Evolutionary conservation across 129 eudicot genomes (phyloP), one percentile per base, ranked within the genome.

Genomic region (Sambucus nigra): DNA sequence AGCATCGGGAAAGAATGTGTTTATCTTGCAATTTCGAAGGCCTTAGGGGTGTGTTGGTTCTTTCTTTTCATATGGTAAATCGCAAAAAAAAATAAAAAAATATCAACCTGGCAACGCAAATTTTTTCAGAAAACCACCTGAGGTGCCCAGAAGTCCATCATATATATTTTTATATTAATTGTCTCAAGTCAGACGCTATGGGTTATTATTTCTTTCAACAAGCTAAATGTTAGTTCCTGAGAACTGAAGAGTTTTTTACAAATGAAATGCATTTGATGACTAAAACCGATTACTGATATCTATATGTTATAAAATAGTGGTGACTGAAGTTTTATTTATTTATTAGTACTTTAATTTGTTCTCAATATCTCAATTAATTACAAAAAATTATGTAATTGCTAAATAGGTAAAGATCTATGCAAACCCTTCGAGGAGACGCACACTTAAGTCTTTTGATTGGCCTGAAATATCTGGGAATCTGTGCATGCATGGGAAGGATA

Each of bases 1-100:
- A 73, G 78, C 69, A 73, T 73, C 13, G 78, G 78, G 33, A 73
- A 73, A 61, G 78, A 73, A 53, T 47, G 65, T 61, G 78, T 73
- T 25, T 73, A 73, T 49, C 67, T 67, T 60, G 73, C 72, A 20
- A 73, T 73, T 53, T 67, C 78, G 48, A 59, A 73, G 60, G 73
- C 73, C 23, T 29, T 73, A 28, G 53, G 45, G 78, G 78, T 66
- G 47, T 55, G 32, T 14, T 47, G 32, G 14, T 24, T 33, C 2
- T 18, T 22, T 27, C 42, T 33, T 51, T 49, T 25, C 25, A 32
- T n/a, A n/a, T n/a, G n/a, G n/a, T n/a, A n/a, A n/a, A n/a, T n/a
- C n/a, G n/a, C n/a, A n/a, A n/a, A n/a, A n/a, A n/a, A n/a, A n/a
- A n/a, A n/a, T n/a, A n/a, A n/a, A 46, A 2, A n/a, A 13, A 1